Evolutionary conservation across 306 rosid genomes (phyloP).

Genomic region (Trifolium fragiferum): DNA sequence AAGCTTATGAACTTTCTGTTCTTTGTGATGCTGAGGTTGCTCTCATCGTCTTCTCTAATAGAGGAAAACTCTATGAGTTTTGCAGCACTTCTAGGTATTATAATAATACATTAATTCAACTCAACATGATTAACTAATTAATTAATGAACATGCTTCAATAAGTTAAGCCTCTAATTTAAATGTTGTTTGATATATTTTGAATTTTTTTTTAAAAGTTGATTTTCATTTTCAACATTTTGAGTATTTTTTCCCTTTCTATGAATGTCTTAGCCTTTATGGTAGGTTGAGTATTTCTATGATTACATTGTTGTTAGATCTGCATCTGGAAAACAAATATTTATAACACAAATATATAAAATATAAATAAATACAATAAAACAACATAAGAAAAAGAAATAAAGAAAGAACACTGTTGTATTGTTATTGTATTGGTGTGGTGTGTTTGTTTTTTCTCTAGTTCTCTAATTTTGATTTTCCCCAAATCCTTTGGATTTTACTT

Average conservation of each 20-base stretch:
- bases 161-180: too few relatives aligned
- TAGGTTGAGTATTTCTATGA: conserved; percentile 54
- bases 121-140: too few relatives aligned
- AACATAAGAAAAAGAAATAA: too few relatives aligned
- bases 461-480: conserved; percentile 34
- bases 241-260: conserved; percentile 63
- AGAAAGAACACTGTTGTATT: too few relatives aligned
- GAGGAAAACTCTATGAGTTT: conserved; percentile 99
- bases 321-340: conserved; percentile 47
- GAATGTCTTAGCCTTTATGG: conserved; percentile 87
- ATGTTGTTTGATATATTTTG: conserved; percentile 33
- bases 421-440: conserved; percentile 2
- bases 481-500: conserved; percentile 29
- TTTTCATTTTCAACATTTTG: conserved; percentile 49
- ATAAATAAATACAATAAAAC: conserved; percentile 47
- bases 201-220: conserved; percentile 21
- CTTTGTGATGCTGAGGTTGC: conserved; percentile 99
- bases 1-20: conserved; percentile 99
- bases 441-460: not conserved
- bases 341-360: too few relatives aligned
- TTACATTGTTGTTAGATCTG: conserved; percentile 77
- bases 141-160: too few relatives aligned
- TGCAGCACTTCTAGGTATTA: conserved; percentile 95
- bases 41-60: conserved; percentile 99
- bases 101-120: conserved; percentile 29